Evolutionary conservation across 306 rosid species (phyloP).

Genomic region (Vachellia collinsii): DNA sequence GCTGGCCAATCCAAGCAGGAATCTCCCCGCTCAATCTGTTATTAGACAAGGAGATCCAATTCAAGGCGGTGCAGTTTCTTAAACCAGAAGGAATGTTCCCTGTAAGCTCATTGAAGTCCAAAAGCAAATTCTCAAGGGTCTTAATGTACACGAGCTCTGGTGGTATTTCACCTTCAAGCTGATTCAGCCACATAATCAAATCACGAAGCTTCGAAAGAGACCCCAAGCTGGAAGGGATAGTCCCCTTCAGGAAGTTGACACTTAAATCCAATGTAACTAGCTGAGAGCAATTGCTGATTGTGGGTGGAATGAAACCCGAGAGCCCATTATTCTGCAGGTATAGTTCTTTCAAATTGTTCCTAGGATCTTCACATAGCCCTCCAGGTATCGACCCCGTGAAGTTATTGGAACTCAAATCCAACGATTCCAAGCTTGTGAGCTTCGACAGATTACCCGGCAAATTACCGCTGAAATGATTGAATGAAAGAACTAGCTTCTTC

Average conservation of each 20-base stretch:
- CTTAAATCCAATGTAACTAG: conserved; percentile 85
- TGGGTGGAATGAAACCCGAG: conserved; percentile 65
- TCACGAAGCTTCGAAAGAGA: conserved; percentile 66
- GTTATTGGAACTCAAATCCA: conserved; percentile 90
- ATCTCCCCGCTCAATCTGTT: conserved; percentile 73
- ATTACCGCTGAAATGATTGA: conserved; percentile 53
- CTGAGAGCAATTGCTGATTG: conserved; percentile 78
- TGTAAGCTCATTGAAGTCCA: conserved; percentile 74
- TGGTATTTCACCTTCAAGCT: conserved; percentile 78
- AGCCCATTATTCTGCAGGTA: conserved; percentile 75
- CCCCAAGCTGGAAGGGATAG: conserved; percentile 77
- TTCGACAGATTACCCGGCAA: conserved; percentile 61
- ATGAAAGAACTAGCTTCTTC: conserved; percentile 45
- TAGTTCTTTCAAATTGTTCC: conserved; percentile 59
- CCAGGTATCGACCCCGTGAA: conserved; percentile 60
- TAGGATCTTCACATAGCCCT: conserved; percentile 52
- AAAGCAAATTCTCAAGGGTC: conserved; percentile 73
- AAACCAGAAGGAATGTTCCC: conserved; percentile 77
- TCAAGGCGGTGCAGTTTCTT: conserved; percentile 74
- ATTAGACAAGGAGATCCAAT: conserved; percentile 89
- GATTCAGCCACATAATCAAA: conserved; percentile 81
- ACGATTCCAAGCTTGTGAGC: conserved; percentile 49
- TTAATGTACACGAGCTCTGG: conserved; percentile 57
- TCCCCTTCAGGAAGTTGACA: conserved; percentile 76
- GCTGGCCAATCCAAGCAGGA: conserved; percentile 70